A percentile compares a stretch with the other conserved stretches of the same genome.
These are phyloP conservation scores for Carex pumila DNA, from an alignment of 176 grass and related monocot species.

Conservation along the genomic window DNA sequence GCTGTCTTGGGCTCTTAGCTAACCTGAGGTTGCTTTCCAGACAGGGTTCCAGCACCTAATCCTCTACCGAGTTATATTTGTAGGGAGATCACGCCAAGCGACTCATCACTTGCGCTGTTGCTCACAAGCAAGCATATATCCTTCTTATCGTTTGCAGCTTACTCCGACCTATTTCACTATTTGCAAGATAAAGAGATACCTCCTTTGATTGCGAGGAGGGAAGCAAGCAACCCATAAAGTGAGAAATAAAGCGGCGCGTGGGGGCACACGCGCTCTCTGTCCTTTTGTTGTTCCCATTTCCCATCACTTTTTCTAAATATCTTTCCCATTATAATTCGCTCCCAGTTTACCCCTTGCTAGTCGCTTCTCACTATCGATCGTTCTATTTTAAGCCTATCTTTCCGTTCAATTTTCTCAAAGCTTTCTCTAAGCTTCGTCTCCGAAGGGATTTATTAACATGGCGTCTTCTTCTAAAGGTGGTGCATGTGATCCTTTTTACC, in stretches of 20 bases:
- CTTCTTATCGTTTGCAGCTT: not conserved
- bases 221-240: not conserved
- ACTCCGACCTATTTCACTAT: too few species aligned
- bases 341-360: not conserved
- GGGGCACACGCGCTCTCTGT: not conserved
- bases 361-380: not conserved
- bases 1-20: not conserved
- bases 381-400: not conserved
- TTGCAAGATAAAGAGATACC: not conserved
- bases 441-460: not conserved
- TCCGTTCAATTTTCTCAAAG: not conserved
- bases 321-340: not conserved
- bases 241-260: not conserved
- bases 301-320: not conserved
- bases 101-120: not conserved
- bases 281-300: not conserved
- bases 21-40: not conserved
- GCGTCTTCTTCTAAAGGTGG: conserved; percentile 1
- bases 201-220: not conserved
- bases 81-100: not conserved
- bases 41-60: not conserved
- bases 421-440: not conserved
- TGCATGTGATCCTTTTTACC: not conserved
- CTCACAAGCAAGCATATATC: not conserved
- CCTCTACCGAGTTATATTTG: not conserved